phyloP scores from a whole-genome alignment of 805 yeast genomes.

The Suhomyces vadensis region DNA sequence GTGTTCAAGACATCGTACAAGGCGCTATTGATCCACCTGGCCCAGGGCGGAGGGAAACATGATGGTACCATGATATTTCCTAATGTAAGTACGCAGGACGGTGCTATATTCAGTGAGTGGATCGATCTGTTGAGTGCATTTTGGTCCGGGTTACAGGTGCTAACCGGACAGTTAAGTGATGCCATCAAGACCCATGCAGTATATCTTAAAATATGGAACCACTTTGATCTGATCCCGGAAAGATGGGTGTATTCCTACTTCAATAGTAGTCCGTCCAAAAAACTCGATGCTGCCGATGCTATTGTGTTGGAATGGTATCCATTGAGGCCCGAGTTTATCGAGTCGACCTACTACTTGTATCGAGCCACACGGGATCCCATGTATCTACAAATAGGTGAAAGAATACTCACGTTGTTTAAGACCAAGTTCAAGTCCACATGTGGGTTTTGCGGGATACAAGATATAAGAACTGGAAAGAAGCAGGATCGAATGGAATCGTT shows the following conservation, averaged over 20 bases:
- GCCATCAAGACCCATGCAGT: constrained; percentile 64
- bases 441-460: constrained; percentile 79
- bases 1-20: constrained; percentile 51
- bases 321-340: constrained; percentile 87
- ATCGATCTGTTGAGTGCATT: constrained; percentile 85
- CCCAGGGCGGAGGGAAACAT: constrained; percentile 24
- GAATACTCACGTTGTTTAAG: constrained; percentile 57
- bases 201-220: constrained; percentile 75
- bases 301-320: constrained; percentile 87
- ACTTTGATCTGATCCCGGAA: constrained; percentile 82
- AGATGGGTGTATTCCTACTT: constrained; percentile 58
- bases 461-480: constrained; percentile 57
- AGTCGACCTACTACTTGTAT: constrained; percentile 81
- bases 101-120: constrained; percentile 60
- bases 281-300: constrained; percentile 23
- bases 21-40: constrained; percentile 51
- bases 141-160: constrained; percentile 81
- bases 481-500: constrained; percentile 92
- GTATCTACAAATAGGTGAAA: constrained; percentile 72
- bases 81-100: constrained; percentile 58
- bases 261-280: constrained; percentile 5
- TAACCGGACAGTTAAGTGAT: constrained; percentile 70
- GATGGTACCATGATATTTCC: constrained; percentile 45
- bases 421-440: constrained; percentile 58
- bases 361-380: constrained; percentile 86